phyloP scores from a whole-genome alignment of 495 filamentous ascomycete genomes.

The Xylaria sp. region DNA sequence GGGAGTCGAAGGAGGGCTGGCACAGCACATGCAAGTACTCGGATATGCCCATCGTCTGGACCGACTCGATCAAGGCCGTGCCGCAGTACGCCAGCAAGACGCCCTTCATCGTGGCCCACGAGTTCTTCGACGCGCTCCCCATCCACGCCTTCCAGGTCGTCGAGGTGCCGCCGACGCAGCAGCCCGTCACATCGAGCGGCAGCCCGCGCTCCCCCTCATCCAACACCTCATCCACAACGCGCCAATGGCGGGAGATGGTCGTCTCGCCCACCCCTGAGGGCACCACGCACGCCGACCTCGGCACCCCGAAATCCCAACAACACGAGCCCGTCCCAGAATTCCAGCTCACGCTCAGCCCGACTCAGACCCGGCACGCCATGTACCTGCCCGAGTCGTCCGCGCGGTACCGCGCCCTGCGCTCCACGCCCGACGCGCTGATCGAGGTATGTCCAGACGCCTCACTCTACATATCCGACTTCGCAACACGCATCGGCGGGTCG shows the following conservation, averaged over 20 bases:
- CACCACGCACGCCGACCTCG: slow-evolving; percentile 51
- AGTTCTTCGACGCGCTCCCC: slow-evolving; percentile 98
- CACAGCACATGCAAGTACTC: slow-evolving; percentile 77
- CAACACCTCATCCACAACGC: slow-evolving; percentile 52
- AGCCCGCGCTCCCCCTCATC: slow-evolving; percentile 39
- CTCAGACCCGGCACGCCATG: slow-evolving; percentile 78
- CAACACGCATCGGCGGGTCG: slow-evolving; percentile 78
- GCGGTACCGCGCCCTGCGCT: slow-evolving; percentile 77
- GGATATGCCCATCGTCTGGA: slow-evolving; percentile 80
- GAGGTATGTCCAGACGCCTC: slow-evolving; percentile 89
- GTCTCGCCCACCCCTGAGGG: slow-evolving; percentile 70
- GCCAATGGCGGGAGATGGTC: slow-evolving; percentile 88
- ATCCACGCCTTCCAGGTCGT: slow-evolving; percentile 90
- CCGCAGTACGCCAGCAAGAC: slow-evolving; percentile 67
- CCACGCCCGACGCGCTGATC: slow-evolving; percentile 67
- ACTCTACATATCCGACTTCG: slow-evolving; percentile 79
- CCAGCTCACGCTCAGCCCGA: slow-evolving; percentile 75
- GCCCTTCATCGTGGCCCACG: slow-evolving; percentile 94
- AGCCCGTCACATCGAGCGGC: slow-evolving; percentile 47
- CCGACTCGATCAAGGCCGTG: slow-evolving; percentile 84
- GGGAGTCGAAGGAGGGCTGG: slow-evolving; percentile 76
- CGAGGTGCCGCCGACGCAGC: slow-evolving; percentile 56
- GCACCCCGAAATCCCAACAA: slow-evolving; percentile 61
- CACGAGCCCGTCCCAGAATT: slow-evolving; percentile 73
- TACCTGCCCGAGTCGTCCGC: slow-evolving; percentile 84